Conservation (phyloP, 129 eudicot species). For the Dittrichia graveolens region DNA sequence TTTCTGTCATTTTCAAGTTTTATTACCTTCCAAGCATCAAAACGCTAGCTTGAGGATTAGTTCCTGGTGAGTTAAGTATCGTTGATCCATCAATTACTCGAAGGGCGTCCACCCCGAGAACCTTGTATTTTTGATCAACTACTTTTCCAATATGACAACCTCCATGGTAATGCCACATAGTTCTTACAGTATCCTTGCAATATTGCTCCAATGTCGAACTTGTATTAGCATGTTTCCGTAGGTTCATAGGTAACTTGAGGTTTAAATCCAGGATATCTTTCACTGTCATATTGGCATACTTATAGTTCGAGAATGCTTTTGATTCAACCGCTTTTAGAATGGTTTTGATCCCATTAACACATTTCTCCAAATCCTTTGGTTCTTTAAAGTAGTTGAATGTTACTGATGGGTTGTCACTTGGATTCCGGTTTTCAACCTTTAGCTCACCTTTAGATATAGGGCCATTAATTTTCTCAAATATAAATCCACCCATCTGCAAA, state of each 20-base stretch:
- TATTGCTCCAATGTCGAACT: no score
- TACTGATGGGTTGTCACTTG: neutral
- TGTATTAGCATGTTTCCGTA: neutral
- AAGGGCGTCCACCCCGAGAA: no score
- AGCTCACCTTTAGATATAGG: conserved; percentile 7
- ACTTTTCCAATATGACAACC: no score
- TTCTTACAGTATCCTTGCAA: no score
- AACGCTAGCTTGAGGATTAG: no score
- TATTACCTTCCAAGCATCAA: no score
- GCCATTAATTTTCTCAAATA: neutral
- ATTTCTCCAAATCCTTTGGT: conserved; percentile 1
- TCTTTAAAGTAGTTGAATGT: neutral
- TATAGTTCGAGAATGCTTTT: neutral
- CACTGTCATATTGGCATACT: conserved; percentile 8
- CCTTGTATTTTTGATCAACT: no score
- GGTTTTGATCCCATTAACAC: conserved; percentile 3
- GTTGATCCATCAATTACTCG: no score
- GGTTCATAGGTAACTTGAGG: conserved; percentile 1
- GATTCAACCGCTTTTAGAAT: neutral
- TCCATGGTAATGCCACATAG: no score
- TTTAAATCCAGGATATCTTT: conserved; percentile 13
- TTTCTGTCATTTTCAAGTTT: no score
- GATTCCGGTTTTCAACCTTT: neutral
- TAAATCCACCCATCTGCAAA: conserved; percentile 15
- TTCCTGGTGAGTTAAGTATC: no score